Evolutionary conservation across 768 basidiomycete species (phyloP).

Genomic region (Mrakia gelida): DNA sequence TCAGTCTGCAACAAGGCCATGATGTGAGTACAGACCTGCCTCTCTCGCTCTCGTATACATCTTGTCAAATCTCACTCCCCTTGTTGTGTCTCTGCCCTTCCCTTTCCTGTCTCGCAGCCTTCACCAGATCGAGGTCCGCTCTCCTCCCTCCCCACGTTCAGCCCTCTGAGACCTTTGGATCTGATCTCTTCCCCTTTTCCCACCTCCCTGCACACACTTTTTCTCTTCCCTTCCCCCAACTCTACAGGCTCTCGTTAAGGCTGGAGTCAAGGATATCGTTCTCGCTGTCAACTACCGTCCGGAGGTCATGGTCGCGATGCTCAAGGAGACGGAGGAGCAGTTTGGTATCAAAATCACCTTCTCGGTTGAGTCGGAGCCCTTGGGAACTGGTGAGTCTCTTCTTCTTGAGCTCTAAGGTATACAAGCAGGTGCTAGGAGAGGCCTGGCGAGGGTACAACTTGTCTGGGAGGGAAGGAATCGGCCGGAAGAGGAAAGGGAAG

Average conservation of each 20-base stretch:
- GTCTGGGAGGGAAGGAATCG: background rate
- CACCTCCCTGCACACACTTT: background rate
- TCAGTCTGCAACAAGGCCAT: slow-evolving; percentile 42
- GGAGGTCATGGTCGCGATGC: slow-evolving; percentile 51
- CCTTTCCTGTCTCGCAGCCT: slow-evolving; percentile 39
- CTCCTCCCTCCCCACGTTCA: background rate
- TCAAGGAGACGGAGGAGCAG: slow-evolving; percentile 50
- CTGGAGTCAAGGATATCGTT: slow-evolving; percentile 52
- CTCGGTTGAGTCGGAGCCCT: slow-evolving; percentile 50
- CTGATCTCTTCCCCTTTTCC: background rate
- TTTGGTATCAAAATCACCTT: slow-evolving; percentile 51
- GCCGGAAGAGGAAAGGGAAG: background rate
- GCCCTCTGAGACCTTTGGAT: background rate
- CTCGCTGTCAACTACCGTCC: slow-evolving; percentile 52
- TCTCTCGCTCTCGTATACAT: background rate
- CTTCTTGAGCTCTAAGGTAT: background rate
- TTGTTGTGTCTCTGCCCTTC: background rate
- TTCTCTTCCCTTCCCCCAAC: background rate
- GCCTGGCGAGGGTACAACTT: background rate
- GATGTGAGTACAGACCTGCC: slow-evolving; percentile 40
- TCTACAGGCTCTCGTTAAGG: slow-evolving; percentile 49
- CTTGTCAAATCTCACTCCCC: background rate
- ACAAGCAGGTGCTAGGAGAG: background rate
- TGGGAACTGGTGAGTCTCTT: slow-evolving; percentile 48
- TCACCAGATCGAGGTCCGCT: slow-evolving; percentile 47